A percentile compares a stretch with the other conserved stretches of the same genome.
Evolutionary conservation across 345 rosid species (phyloP).

Genomic region (Laguncularia racemosa): DNA sequence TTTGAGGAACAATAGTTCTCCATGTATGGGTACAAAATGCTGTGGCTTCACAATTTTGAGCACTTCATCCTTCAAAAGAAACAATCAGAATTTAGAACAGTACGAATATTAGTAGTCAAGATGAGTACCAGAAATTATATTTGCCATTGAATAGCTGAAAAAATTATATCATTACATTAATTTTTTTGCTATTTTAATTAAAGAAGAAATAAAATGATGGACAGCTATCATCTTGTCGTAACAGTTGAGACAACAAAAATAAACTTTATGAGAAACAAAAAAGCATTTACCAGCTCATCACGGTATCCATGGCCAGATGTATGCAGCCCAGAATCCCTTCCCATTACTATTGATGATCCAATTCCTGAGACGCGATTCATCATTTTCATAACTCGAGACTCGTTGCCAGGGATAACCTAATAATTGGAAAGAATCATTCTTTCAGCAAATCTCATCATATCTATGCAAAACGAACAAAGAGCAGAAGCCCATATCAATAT

Average conservation of each 20-base stretch:
- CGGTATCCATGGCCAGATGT: slow-evolving; percentile 98
- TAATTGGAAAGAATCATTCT: slow-evolving; percentile 7
- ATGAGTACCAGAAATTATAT: background rate
- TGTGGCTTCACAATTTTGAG: slow-evolving; percentile 95
- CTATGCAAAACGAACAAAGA: background rate
- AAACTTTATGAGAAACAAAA: slow-evolving; percentile 1
- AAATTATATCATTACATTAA: too few relatives aligned
- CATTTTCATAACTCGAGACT: slow-evolving; percentile 96
- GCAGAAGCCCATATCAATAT: too few relatives aligned
- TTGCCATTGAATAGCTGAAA: too few relatives aligned
- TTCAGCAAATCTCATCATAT: background rate
- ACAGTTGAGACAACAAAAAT: background rate
- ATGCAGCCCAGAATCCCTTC: slow-evolving; percentile 77
- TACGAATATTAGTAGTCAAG: background rate
- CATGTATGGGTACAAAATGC: slow-evolving; percentile 95
- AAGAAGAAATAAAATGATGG: too few relatives aligned
- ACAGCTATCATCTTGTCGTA: background rate
- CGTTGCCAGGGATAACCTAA: slow-evolving; percentile 98
- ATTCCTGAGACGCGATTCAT: slow-evolving; percentile 89
- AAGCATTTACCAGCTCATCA: slow-evolving; percentile 69
- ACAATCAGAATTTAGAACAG: slow-evolving; percentile 6
- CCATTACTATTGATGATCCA: slow-evolving; percentile 87
- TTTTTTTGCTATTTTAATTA: background rate
- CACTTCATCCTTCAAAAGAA: slow-evolving; percentile 77
- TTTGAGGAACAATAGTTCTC: slow-evolving; percentile 94